Conservation (phyloP, 306 rosid genomes). For the Biancaea sappan region DNA sequence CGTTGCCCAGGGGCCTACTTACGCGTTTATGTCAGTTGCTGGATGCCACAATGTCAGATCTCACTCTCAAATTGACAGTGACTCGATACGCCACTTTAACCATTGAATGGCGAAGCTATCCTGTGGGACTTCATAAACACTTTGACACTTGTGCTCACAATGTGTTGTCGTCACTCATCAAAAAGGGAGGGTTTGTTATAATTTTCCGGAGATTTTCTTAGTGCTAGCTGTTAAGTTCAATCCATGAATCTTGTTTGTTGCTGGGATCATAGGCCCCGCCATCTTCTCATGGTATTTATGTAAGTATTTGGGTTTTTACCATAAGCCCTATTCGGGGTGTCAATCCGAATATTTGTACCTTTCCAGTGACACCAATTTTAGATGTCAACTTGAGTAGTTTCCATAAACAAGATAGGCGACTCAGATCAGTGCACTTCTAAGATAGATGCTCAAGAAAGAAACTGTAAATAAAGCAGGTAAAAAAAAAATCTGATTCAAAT, state of each 20-base stretch:
- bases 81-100: constrained; percentile 31
- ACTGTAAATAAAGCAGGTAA: constrained; percentile 10
- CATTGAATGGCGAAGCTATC: constrained; percentile 36
- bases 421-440: constrained; percentile 19
- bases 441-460: constrained; percentile 6
- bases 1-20: too few relatives aligned
- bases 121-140: constrained; percentile 42
- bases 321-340: too few relatives aligned
- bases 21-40: constrained; percentile 35
- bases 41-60: constrained; percentile 29
- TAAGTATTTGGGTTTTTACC: too few relatives aligned
- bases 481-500: constrained; percentile 38
- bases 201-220: too few relatives aligned
- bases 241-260: constrained; percentile 53
- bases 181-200: too few relatives aligned
- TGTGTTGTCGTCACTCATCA: not conserved
- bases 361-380: not conserved
- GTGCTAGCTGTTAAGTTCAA: too few relatives aligned
- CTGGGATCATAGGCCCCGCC: constrained; percentile 58
- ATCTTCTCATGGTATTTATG: constrained; percentile 11
- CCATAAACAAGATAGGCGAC: not conserved
- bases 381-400: not conserved
- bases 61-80: constrained; percentile 35
- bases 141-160: constrained; percentile 42
- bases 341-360: not conserved